Evolutionary conservation across 345 rosid species (phyloP).

Genomic region (Pugionium dolabratum): DNA sequence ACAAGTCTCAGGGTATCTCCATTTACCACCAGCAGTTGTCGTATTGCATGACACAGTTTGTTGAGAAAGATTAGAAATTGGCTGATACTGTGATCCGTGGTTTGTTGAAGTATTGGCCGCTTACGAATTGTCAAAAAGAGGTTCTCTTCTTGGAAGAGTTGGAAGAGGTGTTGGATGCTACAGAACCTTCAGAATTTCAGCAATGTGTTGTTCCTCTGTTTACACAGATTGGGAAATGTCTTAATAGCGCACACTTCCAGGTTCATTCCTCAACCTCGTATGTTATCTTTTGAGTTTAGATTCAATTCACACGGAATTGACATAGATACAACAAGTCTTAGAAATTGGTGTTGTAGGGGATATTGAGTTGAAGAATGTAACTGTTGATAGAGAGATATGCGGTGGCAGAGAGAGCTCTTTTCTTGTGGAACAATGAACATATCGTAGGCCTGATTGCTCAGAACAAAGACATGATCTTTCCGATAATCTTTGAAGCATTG

Average conservation of each 20-base stretch:
- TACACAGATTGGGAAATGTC: conserved; percentile 51
- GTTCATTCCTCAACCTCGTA: conserved; percentile 35
- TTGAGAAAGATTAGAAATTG: conserved; percentile 50
- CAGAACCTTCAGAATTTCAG: conserved; percentile 45
- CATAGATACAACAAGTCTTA: not conserved
- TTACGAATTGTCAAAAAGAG: conserved; percentile 51
- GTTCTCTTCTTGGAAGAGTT: conserved; percentile 51
- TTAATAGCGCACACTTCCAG: conserved; percentile 53
- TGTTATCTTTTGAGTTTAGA: not conserved
- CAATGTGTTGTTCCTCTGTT: conserved; percentile 49
- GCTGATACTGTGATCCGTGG: conserved; percentile 50
- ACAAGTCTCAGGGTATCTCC: conserved; percentile 47
- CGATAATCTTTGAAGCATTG: conserved; percentile 56
- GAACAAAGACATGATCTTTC: conserved; percentile 53
- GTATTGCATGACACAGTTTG: conserved; percentile 49
- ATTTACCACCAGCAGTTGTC: conserved; percentile 49
- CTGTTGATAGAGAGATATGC: conserved; percentile 31
- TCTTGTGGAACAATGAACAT: conserved; percentile 70
- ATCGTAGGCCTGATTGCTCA: conserved; percentile 52
- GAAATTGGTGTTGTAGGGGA: not conserved
- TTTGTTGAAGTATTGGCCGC: conserved; percentile 57
- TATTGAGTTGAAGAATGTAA: conserved; percentile 8
- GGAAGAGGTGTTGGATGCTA: conserved; percentile 50
- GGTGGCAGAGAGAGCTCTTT: conserved; percentile 65
- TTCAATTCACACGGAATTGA: not conserved